Conservation (phyloP, 805 yeast genomes). For the Zygoascus tannicola region DNA sequence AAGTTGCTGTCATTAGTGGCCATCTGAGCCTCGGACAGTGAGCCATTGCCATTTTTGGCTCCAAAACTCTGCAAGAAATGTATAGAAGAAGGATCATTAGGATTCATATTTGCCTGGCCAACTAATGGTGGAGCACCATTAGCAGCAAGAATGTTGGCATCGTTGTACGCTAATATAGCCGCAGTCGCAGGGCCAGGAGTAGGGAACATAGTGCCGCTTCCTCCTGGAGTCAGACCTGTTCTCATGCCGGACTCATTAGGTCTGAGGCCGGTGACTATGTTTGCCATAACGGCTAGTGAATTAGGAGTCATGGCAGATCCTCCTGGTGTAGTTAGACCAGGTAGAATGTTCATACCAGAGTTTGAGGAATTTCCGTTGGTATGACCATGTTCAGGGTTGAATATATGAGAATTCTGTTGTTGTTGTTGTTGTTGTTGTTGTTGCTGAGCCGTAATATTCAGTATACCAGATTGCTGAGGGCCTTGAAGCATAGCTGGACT, state of each 20-base stretch:
- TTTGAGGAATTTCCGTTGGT: not conserved
- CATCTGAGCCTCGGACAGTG: not conserved
- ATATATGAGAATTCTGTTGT: not conserved
- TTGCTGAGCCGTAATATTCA: not conserved
- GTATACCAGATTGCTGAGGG: conserved; percentile 18
- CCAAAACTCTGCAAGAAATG: not conserved
- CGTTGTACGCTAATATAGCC: conserved; percentile 26
- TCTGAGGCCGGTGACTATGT: conserved; percentile 1
- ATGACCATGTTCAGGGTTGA: not conserved
- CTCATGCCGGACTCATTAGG: conserved; percentile 29
- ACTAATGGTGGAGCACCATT: not conserved
- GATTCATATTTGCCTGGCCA: not conserved
- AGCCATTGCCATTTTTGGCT: not conserved
- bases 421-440: conserved; percentile 37
- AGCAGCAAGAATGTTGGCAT: conserved; percentile 1
- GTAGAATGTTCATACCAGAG: not conserved
- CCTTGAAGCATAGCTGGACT: conserved; percentile 32
- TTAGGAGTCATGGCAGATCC: conserved; percentile 4
- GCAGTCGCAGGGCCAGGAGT: conserved; percentile 30
- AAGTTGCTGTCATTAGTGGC: not conserved
- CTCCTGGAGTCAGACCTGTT: conserved; percentile 32
- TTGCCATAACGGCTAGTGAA: conserved; percentile 3
- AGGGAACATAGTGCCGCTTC: conserved; percentile 27
- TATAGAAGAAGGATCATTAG: not conserved
- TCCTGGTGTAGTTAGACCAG: conserved; percentile 2